Evolutionary conservation across 495 filamentous ascomycete genomes (phyloP), one percentile per base, ranked within the genome.

Genomic region (Friedmanniomyces simplex): DNA sequence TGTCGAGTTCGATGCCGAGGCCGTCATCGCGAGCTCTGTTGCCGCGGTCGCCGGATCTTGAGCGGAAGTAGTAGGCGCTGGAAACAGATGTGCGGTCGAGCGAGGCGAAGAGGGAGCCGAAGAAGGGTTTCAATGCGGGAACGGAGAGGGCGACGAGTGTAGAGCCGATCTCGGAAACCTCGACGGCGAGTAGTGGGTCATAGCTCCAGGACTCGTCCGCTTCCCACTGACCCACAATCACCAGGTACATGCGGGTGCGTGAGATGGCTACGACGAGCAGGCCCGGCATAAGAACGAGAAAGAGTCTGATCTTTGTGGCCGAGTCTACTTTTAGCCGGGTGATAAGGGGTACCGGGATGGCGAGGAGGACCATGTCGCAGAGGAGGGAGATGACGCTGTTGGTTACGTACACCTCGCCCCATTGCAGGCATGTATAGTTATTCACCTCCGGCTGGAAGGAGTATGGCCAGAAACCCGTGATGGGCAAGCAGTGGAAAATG

Each of bases 251-350:
- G 20, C 53, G 53, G 10, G 18, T 41, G 53, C 12, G 3, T 21
- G 53, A 55, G 39, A 55, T 48, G 21, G 53, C 53, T 13, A 55
- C 46, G 42, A 55, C 53, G 14, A 55, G 53, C 24, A 55, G 18
- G 18, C 53, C 53, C 18, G 53, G 53, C 39, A 47, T 47, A 22
- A 55, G 25, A 25, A 55, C 22, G 22, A 22, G 26, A 13, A 25
- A n/a, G 14, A 55, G 53, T 25, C 46, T 55, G 42, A 55, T 12
- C 53, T 55, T 55, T 12, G 10, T 34, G 11, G 21, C 24, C 41
- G 10, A 20, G 26, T 26, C 30, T 16, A 48, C 24, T 18, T 22
- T 28, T 10, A 55, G 39, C 18, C 7, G 11, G 14, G 2, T 10
- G 13, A 55, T 48, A 25, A 55, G 21, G 22, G 42, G 11, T 12